phyloP scores from a whole-genome alignment of 306 rosid species.

The Casuarina cunninghamiana region DNA sequence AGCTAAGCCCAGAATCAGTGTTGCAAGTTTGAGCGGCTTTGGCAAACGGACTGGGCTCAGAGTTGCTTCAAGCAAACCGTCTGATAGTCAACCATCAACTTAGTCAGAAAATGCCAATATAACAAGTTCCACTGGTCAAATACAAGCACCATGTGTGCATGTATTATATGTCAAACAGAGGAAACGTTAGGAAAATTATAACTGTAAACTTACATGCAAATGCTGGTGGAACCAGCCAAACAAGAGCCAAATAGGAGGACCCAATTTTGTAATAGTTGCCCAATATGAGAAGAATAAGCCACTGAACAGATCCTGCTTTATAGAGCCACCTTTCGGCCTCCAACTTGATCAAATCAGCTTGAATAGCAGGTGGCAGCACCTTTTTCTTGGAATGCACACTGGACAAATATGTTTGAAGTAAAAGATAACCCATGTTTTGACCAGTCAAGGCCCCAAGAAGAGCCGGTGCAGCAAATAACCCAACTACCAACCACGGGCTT shows the following conservation, averaged over 20 bases:
- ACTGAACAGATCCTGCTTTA: slow-evolving; percentile 89
- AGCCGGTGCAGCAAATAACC: slow-evolving; percentile 88
- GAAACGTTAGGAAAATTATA: slow-evolving; percentile 27
- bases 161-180: slow-evolving; percentile 28
- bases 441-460: slow-evolving; percentile 87
- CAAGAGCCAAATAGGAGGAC: slow-evolving; percentile 88
- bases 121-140: not conserved
- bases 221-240: slow-evolving; percentile 92
- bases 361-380: slow-evolving; percentile 47
- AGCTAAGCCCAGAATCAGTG: slow-evolving; percentile 72
- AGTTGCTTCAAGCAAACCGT: slow-evolving; percentile 96
- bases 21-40: slow-evolving; percentile 85
- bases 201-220: slow-evolving; percentile 70
- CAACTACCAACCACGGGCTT: slow-evolving; percentile 84
- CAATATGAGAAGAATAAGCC: slow-evolving; percentile 80
- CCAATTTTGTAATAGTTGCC: slow-evolving; percentile 82
- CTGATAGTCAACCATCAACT: slow-evolving; percentile 42
- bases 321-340: slow-evolving; percentile 99
- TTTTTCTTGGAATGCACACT: slow-evolving; percentile 54
- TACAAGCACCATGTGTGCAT: not conserved
- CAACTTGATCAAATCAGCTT: slow-evolving; percentile 54
- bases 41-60: slow-evolving; percentile 76
- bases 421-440: slow-evolving; percentile 80
- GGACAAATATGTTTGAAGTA: slow-evolving; percentile 59
- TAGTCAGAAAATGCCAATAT: not conserved